Percentiles rank a stretch among this genome's conserved stretches.
Conservation (phyloP, 1,139 yeast genomes). For the Blastobotrys aristatus region DNA sequence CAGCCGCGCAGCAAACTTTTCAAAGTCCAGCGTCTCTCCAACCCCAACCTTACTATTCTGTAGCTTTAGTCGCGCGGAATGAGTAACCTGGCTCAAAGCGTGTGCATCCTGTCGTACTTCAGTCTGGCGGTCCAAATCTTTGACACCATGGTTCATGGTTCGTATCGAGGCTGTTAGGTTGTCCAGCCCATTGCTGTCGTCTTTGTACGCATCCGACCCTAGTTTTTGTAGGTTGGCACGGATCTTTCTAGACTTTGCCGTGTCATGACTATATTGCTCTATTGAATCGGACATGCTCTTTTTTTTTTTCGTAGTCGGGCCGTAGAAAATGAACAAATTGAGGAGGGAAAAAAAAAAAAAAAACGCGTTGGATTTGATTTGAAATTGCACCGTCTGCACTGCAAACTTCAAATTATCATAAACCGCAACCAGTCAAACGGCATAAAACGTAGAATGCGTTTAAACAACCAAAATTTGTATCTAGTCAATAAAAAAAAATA, state of each 20-base stretch:
- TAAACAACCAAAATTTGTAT: too few relatives aligned
- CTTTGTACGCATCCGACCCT: neutral
- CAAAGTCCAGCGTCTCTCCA: conserved; percentile 15
- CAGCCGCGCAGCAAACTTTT: conserved; percentile 13
- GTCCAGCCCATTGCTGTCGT: neutral
- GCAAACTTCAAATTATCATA: too few relatives aligned
- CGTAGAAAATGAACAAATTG: neutral
- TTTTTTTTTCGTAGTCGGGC: neutral
- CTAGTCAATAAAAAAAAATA: too few relatives aligned
- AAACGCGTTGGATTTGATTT: neutral
- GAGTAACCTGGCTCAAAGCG: conserved; percentile 12
- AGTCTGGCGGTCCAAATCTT: conserved; percentile 17
- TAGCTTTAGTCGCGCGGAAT: conserved; percentile 11
- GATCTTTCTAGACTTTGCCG: conserved; percentile 7
- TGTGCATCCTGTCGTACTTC: conserved; percentile 18
- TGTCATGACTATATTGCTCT: conserved; percentile 5
- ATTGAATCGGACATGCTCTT: neutral
- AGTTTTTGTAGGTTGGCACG: neutral
- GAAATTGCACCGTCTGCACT: too few relatives aligned
- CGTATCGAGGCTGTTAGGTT: conserved; percentile 1
- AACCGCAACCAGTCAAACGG: too few relatives aligned
- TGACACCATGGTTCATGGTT: conserved; percentile 13
- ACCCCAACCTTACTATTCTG: conserved; percentile 14
- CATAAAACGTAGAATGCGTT: too few relatives aligned
- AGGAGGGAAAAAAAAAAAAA: neutral